phyloP scores from a whole-genome alignment of 805 yeast genomes.

The Yarrowia bubula region DNA sequence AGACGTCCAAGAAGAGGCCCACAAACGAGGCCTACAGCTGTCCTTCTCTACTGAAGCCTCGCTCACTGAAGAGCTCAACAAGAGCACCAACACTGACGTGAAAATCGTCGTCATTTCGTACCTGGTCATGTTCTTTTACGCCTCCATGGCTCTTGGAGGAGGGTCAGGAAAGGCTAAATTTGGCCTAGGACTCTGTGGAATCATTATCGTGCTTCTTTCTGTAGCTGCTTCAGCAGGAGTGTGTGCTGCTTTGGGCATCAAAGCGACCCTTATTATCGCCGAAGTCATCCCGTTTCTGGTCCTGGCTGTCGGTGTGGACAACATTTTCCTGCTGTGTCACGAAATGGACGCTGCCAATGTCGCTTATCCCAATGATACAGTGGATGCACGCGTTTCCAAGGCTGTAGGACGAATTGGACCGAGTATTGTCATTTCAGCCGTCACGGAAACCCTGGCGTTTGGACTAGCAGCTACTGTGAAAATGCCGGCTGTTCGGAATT shows the following conservation, averaged over 20 bases:
- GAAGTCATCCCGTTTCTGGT: slow-evolving; percentile 94
- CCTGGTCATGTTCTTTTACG: slow-evolving; percentile 81
- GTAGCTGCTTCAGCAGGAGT: slow-evolving; percentile 81
- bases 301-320: slow-evolving; percentile 94
- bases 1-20: slow-evolving; percentile 48
- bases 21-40: slow-evolving; percentile 53
- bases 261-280: slow-evolving; percentile 88
- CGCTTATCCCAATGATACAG: slow-evolving; percentile 46
- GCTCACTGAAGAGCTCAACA: slow-evolving; percentile 76
- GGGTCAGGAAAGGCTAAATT: slow-evolving; percentile 56
- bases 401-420: slow-evolving; percentile 81
- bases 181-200: slow-evolving; percentile 79
- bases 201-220: slow-evolving; percentile 73
- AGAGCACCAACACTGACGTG: slow-evolving; percentile 76
- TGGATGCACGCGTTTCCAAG: slow-evolving; percentile 58
- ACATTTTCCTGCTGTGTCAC: slow-evolving; percentile 81
- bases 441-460: slow-evolving; percentile 78
- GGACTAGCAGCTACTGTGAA: slow-evolving; percentile 72
- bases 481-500: slow-evolving; percentile 96
- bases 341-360: slow-evolving; percentile 61
- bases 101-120: slow-evolving; percentile 71
- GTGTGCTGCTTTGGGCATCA: slow-evolving; percentile 70
- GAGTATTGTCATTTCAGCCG: slow-evolving; percentile 72
- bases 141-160: slow-evolving; percentile 75
- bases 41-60: slow-evolving; percentile 83